Conservation (phyloP, 73 alveolate species). For the Paramecium sexaurelia region DNA sequence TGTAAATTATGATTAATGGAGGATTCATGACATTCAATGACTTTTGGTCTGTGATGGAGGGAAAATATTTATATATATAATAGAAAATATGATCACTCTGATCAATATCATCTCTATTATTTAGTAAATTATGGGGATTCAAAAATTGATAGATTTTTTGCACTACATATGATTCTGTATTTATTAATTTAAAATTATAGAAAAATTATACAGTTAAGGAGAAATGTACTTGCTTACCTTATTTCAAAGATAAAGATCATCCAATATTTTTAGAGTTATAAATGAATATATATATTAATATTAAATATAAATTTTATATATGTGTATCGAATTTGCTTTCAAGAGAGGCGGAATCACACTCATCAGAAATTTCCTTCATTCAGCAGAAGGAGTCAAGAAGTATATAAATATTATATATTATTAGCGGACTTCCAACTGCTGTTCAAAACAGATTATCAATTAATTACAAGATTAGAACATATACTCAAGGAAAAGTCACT, state of each 20-base stretch:
- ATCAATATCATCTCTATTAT: constrained; percentile 50
- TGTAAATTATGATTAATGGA: constrained; percentile 34
- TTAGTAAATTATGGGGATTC: constrained; percentile 40
- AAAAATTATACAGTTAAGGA: constrained; percentile 35
- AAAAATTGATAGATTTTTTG: constrained; percentile 17
- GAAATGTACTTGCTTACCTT: not conserved
- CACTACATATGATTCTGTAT: constrained; percentile 40
- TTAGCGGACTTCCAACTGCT: constrained; percentile 40
- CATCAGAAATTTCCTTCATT: constrained; percentile 50
- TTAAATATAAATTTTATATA: not conserved
- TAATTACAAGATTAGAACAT: constrained; percentile 25
- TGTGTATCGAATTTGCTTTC: constrained; percentile 58
- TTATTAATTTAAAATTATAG: not conserved
- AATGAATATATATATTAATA: not conserved
- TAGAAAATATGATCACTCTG: constrained; percentile 41
- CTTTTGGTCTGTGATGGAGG: constrained; percentile 53
- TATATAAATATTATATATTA: not conserved
- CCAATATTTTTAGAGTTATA: constrained; percentile 50
- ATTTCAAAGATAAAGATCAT: not conserved
- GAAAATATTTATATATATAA: not conserved
- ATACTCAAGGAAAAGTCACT: constrained; percentile 24
- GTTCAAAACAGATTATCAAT: constrained; percentile 39
- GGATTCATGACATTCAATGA: constrained; percentile 13
- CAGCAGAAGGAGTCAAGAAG: constrained; percentile 55
- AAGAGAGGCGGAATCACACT: constrained; percentile 60